Evolutionary conservation across 345 rosid species (phyloP).

Genomic region (Carallia pectinifolia): DNA sequence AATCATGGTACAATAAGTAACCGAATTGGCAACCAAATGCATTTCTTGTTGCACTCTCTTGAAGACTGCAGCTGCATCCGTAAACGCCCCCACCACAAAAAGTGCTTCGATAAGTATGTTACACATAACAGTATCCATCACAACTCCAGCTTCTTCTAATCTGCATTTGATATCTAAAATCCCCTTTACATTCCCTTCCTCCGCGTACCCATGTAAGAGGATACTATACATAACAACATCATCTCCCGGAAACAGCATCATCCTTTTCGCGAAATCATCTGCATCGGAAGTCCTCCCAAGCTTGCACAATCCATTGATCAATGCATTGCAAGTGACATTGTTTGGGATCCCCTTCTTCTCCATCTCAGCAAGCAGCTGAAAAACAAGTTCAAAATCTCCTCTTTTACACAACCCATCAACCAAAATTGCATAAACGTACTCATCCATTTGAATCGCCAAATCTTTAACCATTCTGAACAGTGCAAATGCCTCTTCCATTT

Average conservation of each 20-base stretch:
- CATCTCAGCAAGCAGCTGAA: slow-evolving; percentile 61
- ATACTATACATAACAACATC: slow-evolving; percentile 63
- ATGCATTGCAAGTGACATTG: slow-evolving; percentile 52
- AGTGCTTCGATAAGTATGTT: slow-evolving; percentile 70
- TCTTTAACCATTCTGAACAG: slow-evolving; percentile 51
- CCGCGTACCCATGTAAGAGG: slow-evolving; percentile 59
- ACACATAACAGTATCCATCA: slow-evolving; percentile 68
- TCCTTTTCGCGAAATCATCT: slow-evolving; percentile 55
- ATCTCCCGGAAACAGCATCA: slow-evolving; percentile 23
- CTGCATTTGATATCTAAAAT: slow-evolving; percentile 52
- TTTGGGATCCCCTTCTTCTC: slow-evolving; percentile 66
- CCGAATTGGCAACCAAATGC: slow-evolving; percentile 53
- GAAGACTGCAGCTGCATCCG: slow-evolving; percentile 62
- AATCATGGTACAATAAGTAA: slow-evolving; percentile 59
- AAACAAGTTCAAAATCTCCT: slow-evolving; percentile 52
- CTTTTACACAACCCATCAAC: slow-evolving; percentile 60
- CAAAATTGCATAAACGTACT: slow-evolving; percentile 68
- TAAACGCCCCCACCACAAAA: slow-evolving; percentile 65
- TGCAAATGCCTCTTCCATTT: slow-evolving; percentile 54
- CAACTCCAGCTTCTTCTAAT: slow-evolving; percentile 45
- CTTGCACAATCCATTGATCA: slow-evolving; percentile 70
- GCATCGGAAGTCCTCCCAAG: slow-evolving; percentile 67
- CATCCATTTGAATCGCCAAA: slow-evolving; percentile 57
- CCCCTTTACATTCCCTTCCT: slow-evolving; percentile 52
- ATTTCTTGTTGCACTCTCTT: slow-evolving; percentile 51